Percentiles rank a stretch among this genome's conserved stretches.
phyloP scores from a whole-genome alignment of 352 stramenopile genomes.

The Globisporangium heterothallicum region DNA sequence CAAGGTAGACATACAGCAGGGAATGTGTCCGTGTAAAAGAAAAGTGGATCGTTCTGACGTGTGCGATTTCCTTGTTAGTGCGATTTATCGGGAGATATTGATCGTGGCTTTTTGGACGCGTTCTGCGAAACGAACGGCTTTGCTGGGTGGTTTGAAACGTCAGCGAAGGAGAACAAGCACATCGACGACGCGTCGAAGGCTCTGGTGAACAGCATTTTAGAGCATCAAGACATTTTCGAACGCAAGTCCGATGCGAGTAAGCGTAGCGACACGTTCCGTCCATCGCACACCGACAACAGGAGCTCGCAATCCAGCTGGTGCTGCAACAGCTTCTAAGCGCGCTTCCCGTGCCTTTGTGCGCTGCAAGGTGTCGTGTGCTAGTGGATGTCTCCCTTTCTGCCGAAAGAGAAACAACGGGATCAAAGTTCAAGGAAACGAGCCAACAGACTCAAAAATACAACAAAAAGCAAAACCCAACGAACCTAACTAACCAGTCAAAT shows the following conservation, averaged over 20 bases:
- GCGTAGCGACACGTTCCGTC: constrained; percentile 71
- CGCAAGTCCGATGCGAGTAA: constrained; percentile 69
- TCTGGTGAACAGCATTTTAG: constrained; percentile 71
- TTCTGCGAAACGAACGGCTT: constrained; percentile 91
- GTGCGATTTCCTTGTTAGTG: constrained; percentile 32
- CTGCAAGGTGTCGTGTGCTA: too few relatives aligned
- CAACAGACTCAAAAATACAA: too few relatives aligned
- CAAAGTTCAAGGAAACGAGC: too few relatives aligned
- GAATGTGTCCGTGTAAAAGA: not conserved
- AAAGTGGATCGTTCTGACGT: not conserved
- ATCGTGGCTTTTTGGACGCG: constrained; percentile 72
- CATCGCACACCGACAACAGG: constrained; percentile 42
- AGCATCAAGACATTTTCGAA: constrained; percentile 86
- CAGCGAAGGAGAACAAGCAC: constrained; percentile 90
- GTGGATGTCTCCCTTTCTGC: too few relatives aligned
- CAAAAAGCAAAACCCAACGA: too few relatives aligned
- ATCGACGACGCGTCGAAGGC: constrained; percentile 86
- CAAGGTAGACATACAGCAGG: constrained; percentile 85
- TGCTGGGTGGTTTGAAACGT: constrained; percentile 90
- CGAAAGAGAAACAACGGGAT: too few relatives aligned
- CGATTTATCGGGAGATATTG: constrained; percentile 77
- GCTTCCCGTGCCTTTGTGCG: too few relatives aligned
- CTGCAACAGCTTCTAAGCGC: constrained; percentile 82
- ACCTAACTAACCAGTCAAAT: too few relatives aligned
- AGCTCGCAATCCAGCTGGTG: constrained; percentile 57